phyloP scores from a whole-genome alignment of 2,329 filamentous ascomycete species.

The Torrubiellomyces zombiae region DNA sequence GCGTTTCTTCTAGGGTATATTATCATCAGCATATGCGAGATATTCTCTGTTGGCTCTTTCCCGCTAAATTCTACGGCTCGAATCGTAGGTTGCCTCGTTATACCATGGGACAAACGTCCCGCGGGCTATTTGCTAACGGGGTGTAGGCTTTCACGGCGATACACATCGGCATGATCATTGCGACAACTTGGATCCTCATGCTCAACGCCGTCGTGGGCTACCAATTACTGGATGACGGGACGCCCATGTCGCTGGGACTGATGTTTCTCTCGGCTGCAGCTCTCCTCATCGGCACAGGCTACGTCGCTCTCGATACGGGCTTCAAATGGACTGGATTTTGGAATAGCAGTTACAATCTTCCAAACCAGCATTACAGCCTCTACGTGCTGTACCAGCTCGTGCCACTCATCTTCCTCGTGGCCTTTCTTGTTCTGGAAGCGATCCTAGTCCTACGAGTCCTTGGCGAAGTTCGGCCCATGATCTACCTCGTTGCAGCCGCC shows the following conservation, averaged over 20 bases:
- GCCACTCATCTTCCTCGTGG: constrained; percentile 75
- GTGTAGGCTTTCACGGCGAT: constrained; percentile 68
- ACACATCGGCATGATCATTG: constrained; percentile 77
- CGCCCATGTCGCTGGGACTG: constrained; percentile 62
- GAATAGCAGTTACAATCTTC: constrained; percentile 36
- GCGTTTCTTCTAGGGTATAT: constrained; percentile 78
- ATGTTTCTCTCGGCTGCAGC: constrained; percentile 52
- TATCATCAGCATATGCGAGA: constrained; percentile 82
- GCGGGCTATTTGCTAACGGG: constrained; percentile 7
- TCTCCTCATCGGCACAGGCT: constrained; percentile 80
- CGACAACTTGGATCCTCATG: constrained; percentile 79
- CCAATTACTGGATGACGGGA: constrained; percentile 88
- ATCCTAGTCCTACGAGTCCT: constrained; percentile 74
- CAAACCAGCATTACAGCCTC: constrained; percentile 64
- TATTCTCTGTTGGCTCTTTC: constrained; percentile 87
- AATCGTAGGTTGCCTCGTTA: constrained; percentile 38
- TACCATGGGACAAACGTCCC: neutral
- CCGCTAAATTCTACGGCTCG: constrained; percentile 55
- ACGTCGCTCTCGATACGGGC: constrained; percentile 87
- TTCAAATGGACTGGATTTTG: constrained; percentile 74
- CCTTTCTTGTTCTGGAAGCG: constrained; percentile 71
- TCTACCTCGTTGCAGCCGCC: constrained; percentile 59
- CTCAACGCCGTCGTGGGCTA: constrained; percentile 87
- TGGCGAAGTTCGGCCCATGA: constrained; percentile 82
- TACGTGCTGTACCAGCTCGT: constrained; percentile 89